phyloP scores from a whole-genome alignment of 805 yeast species.

The Kuraishia cidri region DNA sequence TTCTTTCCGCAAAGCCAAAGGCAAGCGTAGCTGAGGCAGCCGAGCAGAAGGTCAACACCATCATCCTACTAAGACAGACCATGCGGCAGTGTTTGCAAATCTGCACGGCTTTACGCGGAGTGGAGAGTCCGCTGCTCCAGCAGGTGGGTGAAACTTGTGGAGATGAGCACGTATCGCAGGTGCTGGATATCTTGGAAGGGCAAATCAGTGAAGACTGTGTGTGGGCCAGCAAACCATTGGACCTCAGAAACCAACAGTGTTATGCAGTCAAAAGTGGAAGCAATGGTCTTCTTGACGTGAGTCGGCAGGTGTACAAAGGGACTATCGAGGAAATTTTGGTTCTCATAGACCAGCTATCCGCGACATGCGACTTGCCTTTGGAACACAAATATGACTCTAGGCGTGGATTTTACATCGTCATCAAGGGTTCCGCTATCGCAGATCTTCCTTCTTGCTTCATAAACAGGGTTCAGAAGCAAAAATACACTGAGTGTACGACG shows the following conservation, averaged over 20 bases:
- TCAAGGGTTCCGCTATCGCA: slow-evolving; percentile 9
- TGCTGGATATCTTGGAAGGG: slow-evolving; percentile 17
- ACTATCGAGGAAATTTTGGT: slow-evolving; percentile 24
- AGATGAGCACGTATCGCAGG: slow-evolving; percentile 12
- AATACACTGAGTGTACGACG: slow-evolving; percentile 27
- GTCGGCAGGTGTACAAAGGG: slow-evolving; percentile 28
- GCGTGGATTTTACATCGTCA: slow-evolving; percentile 27
- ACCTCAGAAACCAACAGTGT: slow-evolving; percentile 31
- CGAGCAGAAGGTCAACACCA: slow-evolving; percentile 28
- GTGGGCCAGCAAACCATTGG: slow-evolving; percentile 29
- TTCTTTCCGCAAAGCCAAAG: slow-evolving; percentile 18
- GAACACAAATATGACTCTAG: slow-evolving; percentile 23
- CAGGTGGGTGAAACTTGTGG: slow-evolving; percentile 19
- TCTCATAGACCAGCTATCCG: slow-evolving; percentile 15
- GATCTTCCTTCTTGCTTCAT: slow-evolving; percentile 24
- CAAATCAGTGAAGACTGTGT: slow-evolving; percentile 30
- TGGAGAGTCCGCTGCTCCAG: slow-evolving; percentile 6
- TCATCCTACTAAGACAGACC: slow-evolving; percentile 28
- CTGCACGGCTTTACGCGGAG: slow-evolving; percentile 7
- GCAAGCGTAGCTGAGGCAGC: slow-evolving; percentile 10
- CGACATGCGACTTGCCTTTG: slow-evolving; percentile 13
- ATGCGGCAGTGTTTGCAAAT: slow-evolving; percentile 14
- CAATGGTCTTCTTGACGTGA: slow-evolving; percentile 35
- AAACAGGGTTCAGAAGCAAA: slow-evolving; percentile 17
- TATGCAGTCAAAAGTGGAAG: slow-evolving; percentile 33